Conservation (phyloP, 148 eudicot genomes). For the Silene latifolia region DNA sequence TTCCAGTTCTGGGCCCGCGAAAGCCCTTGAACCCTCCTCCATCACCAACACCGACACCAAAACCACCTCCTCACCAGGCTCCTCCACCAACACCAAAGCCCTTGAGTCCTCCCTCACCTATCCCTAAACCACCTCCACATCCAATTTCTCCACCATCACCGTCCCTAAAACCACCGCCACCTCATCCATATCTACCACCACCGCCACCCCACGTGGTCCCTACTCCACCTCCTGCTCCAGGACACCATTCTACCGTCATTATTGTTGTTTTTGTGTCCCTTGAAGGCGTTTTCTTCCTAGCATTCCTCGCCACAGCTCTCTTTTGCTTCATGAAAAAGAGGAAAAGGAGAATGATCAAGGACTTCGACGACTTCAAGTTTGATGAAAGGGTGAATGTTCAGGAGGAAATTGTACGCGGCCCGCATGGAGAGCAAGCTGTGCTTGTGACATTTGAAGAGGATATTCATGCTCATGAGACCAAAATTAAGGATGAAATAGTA, state of each 20-base stretch:
- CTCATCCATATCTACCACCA: slow-evolving; percentile 34
- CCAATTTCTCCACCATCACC: slow-evolving; percentile 31
- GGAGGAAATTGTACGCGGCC: slow-evolving; percentile 60
- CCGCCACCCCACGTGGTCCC: slow-evolving; percentile 20
- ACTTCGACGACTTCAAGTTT: slow-evolving; percentile 43
- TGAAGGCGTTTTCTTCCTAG: slow-evolving; percentile 79
- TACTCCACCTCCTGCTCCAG: slow-evolving; percentile 41
- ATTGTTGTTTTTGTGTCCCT: slow-evolving; percentile 57
- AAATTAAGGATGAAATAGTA: slow-evolving; percentile 40
- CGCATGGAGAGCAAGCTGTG: slow-evolving; percentile 57
- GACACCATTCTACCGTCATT: slow-evolving; percentile 54
- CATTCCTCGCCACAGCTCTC: slow-evolving; percentile 53
- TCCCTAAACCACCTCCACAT: slow-evolving; percentile 36
- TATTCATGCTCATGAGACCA: slow-evolving; percentile 51
- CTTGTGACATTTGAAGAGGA: slow-evolving; percentile 63
- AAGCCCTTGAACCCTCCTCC: slow-evolving; percentile 20
- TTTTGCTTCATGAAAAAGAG: slow-evolving; percentile 66
- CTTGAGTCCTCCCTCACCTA: slow-evolving; percentile 28
- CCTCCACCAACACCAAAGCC: slow-evolving; percentile 27
- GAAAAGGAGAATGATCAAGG: slow-evolving; percentile 42
- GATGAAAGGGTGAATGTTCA: slow-evolving; percentile 57
- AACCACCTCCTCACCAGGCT: slow-evolving; percentile 27
- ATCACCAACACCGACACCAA: slow-evolving; percentile 21
- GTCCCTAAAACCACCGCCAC: slow-evolving; percentile 37
- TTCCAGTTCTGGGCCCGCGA: slow-evolving; percentile 32